Evolutionary conservation across 768 basidiomycete species (phyloP).

Genomic region (Suillus cothurnatus): DNA sequence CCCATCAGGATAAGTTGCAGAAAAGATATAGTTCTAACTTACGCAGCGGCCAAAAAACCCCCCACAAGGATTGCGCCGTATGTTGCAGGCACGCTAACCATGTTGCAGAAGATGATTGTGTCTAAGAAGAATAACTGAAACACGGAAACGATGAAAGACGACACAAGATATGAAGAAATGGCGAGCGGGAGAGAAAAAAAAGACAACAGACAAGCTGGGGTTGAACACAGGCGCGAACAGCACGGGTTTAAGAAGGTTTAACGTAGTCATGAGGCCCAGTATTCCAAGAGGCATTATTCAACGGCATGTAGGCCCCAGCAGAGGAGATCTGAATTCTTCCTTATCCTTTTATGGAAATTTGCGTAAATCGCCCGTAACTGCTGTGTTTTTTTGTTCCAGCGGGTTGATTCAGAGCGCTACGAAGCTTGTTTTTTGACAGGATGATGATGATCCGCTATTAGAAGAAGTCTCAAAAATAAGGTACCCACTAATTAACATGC

Average conservation of each 20-base stretch:
- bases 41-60: constrained; percentile 32
- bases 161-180: not conserved
- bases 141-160: not conserved
- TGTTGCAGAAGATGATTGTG: not conserved
- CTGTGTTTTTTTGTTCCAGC: not conserved
- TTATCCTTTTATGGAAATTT: not conserved
- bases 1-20: not conserved
- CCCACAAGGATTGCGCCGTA: constrained; percentile 33
- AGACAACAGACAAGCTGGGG: not conserved
- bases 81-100: constrained; percentile 22
- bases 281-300: constrained; percentile 7
- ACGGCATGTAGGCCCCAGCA: constrained; percentile 2
- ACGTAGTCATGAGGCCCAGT: not conserved
- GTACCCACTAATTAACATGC: not conserved
- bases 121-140: not conserved
- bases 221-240: not conserved
- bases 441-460: not conserved
- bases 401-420: not conserved
- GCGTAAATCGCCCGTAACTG: not conserved
- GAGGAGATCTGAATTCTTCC: not conserved
- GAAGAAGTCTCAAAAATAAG: not conserved
- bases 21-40: not conserved
- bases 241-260: constrained; percentile 4
- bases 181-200: not conserved
- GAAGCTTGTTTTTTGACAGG: not conserved